These are phyloP conservation scores for Erysimum cheiri DNA, from an alignment of 441 rosid species.

Conservation along the genomic window DNA sequence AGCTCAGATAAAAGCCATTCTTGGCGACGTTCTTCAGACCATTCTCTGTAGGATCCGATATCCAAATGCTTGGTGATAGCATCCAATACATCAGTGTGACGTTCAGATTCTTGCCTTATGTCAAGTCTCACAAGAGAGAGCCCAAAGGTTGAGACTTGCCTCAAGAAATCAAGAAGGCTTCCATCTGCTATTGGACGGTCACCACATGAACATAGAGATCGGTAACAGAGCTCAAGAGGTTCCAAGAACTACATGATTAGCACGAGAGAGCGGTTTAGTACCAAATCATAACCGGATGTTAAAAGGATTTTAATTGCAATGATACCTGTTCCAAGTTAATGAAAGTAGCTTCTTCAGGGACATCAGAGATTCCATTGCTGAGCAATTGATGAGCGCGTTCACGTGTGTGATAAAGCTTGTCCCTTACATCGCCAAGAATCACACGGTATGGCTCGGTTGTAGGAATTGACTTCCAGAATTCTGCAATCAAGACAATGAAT, in stretches of 20 bases:
- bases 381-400: constrained; percentile 86
- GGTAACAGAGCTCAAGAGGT: constrained; percentile 91
- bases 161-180: constrained; percentile 91
- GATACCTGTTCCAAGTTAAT: constrained; percentile 75
- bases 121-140: constrained; percentile 93
- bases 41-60: constrained; percentile 86
- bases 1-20: constrained; percentile 96
- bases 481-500: constrained; percentile 46
- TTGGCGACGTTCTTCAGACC: constrained; percentile 86
- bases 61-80: constrained; percentile 84
- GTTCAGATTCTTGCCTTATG: constrained; percentile 93
- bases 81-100: constrained; percentile 92
- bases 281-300: constrained; percentile 2
- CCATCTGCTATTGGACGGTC: constrained; percentile 96
- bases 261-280: constrained; percentile 24
- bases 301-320: neutral
- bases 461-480: constrained; percentile 91
- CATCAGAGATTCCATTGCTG: constrained; percentile 72
- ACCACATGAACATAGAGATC: constrained; percentile 83
- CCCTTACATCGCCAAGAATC: constrained; percentile 88
- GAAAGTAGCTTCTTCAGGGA: constrained; percentile 84
- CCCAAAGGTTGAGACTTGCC: constrained; percentile 97
- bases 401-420: constrained; percentile 81
- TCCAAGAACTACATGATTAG: constrained; percentile 73
- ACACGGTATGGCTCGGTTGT: constrained; percentile 92